Evolutionary conservation across 148 eudicot genomes (phyloP), one percentile per base, ranked within the genome.

Genomic region (Camellia japonica): DNA sequence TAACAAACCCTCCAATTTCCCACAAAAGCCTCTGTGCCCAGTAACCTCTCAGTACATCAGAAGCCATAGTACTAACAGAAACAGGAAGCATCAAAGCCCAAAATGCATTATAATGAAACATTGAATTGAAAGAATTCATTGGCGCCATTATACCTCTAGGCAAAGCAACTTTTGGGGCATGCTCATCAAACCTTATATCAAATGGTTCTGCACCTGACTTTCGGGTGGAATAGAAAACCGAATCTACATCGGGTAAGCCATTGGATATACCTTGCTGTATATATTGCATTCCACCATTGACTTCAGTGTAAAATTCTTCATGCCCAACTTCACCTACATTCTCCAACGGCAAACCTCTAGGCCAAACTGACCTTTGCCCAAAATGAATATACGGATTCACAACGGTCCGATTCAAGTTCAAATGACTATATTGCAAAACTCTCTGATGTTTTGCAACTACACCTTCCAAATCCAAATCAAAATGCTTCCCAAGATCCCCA

Each of bases 341-440:
- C 19, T 85, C 87, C 19, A 85, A 71, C 2, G 87, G 87, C 71
- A 85, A 79, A 6, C 87, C 87, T 65, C 87, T 79, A 3, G 87
- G 87, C 87, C 87, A 85, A 79, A 85, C 82, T 3, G 87, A 85
- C 49, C 87, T 74, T 70, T 85, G 87, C 56, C 87, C 87, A 43
- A 82, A 85, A 85, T 85, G 87, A 5, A 85, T 76, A 42, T 85
- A 85, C 0, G 87, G 87, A 71, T 85, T 85, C 43, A 85, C 84
- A 55, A 85, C 84, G 0, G 84, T 85, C 62, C 82, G 52, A 85
- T 85, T 85, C 7, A 71, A 65, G 20, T 85, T 80, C 15, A 14
- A 71, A 16, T 75, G 47, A 56, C 42, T 71, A 71, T 85, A 85
- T 68, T 82, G 84, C 74, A 85, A 73, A 20, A 85, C 41, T 41